phyloP scores from a whole-genome alignment of 768 basidiomycete genomes.

The Lactarius tabidus region DNA sequence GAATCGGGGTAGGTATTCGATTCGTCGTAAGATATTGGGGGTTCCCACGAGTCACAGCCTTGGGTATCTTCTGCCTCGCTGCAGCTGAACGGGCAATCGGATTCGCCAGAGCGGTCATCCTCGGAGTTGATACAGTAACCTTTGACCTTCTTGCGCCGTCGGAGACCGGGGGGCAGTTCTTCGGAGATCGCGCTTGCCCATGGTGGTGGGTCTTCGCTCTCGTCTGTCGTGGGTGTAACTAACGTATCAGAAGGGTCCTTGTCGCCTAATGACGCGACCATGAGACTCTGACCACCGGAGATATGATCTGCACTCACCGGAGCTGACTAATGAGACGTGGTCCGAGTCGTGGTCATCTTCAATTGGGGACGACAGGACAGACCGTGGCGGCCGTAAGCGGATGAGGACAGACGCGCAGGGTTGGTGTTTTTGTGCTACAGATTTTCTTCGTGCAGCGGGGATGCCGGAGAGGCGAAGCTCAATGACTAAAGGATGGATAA shows the following conservation, averaged over 20 bases:
- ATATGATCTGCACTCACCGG: conserved; percentile 1
- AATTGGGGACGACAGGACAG: not conserved
- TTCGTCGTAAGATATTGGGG: conserved; percentile 13
- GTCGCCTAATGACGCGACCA: not conserved
- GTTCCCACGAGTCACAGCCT: conserved; percentile 14
- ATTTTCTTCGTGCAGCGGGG: conserved; percentile 15
- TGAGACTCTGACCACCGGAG: not conserved
- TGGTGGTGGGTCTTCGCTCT: conserved; percentile 4
- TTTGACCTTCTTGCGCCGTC: conserved; percentile 17
- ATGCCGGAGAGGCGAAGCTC: conserved; percentile 21
- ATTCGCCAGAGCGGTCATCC: conserved; percentile 31
- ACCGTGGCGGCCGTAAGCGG: conserved; percentile 19
- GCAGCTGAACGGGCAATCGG: conserved; percentile 38
- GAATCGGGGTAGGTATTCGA: conserved; percentile 6
- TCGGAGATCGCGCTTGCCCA: conserved; percentile 17
- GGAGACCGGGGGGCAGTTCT: conserved; percentile 12
- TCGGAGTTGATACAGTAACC: conserved; percentile 19
- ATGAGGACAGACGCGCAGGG: conserved; percentile 20
- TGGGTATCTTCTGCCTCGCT: conserved; percentile 28
- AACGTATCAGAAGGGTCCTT: conserved; percentile 23
- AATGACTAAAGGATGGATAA: conserved; percentile 6
- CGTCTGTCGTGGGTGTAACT: conserved; percentile 17
- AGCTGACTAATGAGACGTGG: conserved; percentile 6
- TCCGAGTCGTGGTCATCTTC: conserved; percentile 8
- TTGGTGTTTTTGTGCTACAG: conserved; percentile 18